Base-by-base conservation (phyloP, 441 rosid genomes). In the Francoa sonchifolia region DNA sequence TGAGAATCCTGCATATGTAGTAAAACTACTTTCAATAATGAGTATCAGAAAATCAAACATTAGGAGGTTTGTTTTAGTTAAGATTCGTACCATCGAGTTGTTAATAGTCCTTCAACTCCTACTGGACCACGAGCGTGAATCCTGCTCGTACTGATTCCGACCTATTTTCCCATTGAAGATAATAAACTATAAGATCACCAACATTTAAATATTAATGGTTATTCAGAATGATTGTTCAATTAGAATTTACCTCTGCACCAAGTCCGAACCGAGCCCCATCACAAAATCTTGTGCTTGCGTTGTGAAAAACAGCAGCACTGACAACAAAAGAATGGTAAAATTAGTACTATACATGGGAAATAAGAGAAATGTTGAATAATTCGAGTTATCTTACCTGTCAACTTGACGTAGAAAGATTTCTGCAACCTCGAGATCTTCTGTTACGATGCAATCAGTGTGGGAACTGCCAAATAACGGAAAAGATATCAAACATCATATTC, bases 61-160 rank as follows among this genome's bases (percentile, higher is more conserved):
- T n/a, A n/a, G n/a, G n/a, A n/a, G n/a, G n/a, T n/a, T n/a, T n/a
- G n/a, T n/a, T n/a, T n/a, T n/a, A n/a, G n/a, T n/a, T n/a, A n/a
- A n/a, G n/a, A n/a, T n/a, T n/a, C n/a, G n/a, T n/a, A n/a, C 99
- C 99, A 90, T 86, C 84, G 60, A 25, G 95, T 90, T 6, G 99
- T 90, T 48, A 90, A 50, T 66, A 90, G 36, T 41, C 99, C 99
- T 68, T 82, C 99, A 19, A 90, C 96, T 41, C 96, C 99, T 5
- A 90, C 99, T 25, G 99, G 96, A 43, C 99, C 99, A 10, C 99
- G 94, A 22, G 99, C 99, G 54, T 90, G 99, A 40, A 90, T 90
- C 55, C 95, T 78, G 50, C 99, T 76, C 18, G 96, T 86, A 63
- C 99, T 86, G 61, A 82, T 90, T 40, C 99, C 99, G 33, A 90